These are phyloP conservation scores for Metahyphopichia silvanorum DNA, from an alignment of 805 yeast species.

Conservation along the genomic window DNA sequence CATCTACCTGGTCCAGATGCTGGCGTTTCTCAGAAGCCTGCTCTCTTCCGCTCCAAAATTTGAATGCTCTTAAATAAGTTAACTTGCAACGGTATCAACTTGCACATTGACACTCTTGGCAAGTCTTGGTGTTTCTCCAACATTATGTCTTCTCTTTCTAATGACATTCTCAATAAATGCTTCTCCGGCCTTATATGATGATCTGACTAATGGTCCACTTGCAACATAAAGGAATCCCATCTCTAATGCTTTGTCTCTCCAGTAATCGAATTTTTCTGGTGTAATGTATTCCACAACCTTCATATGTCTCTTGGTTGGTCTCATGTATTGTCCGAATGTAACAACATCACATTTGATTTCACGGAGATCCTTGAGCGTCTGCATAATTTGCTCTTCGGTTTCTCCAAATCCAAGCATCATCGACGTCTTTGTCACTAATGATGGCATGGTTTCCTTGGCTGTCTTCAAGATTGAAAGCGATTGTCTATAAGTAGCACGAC, in stretches of 20 bases:
- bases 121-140: constrained; percentile 38
- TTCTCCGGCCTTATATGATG: constrained; percentile 98
- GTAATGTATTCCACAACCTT: constrained; percentile 92
- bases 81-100: no score
- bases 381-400: constrained; percentile 81
- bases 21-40: no score
- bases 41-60: no score
- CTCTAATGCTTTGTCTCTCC: constrained; percentile 84
- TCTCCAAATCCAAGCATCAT: constrained; percentile 97
- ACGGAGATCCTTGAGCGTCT: constrained; percentile 74
- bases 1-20: no score
- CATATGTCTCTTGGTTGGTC: constrained; percentile 98
- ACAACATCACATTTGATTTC: constrained; percentile 84
- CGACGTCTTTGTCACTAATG: constrained; percentile 86
- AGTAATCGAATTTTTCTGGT: constrained; percentile 91
- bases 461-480: constrained; percentile 71
- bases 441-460: constrained; percentile 77
- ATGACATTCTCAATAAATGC: constrained; percentile 93
- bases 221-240: constrained; percentile 96
- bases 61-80: no score
- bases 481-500: constrained; percentile 94
- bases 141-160: constrained; percentile 62
- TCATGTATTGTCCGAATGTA: constrained; percentile 98
- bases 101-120: constrained; percentile 18
- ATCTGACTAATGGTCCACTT: constrained; percentile 93